Evolutionary conservation across 1,139 yeast genomes (phyloP).

Genomic region (Yamadazyma songkhlaensis): DNA sequence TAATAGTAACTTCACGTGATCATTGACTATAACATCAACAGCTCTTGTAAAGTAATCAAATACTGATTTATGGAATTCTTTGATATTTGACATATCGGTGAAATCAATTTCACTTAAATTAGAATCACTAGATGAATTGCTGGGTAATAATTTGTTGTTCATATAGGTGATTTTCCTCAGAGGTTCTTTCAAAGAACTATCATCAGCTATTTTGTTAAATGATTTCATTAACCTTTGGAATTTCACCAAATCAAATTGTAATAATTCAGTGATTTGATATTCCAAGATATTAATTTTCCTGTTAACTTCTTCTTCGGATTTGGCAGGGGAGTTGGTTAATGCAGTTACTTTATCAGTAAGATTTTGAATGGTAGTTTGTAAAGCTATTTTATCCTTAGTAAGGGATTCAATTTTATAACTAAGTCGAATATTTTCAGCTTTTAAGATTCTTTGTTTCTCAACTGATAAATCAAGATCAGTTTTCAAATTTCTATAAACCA

Average conservation of each 20-base stretch:
- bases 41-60: slow-evolving; percentile 61
- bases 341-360: slow-evolving; percentile 30
- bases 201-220: slow-evolving; percentile 57
- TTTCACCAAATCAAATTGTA: slow-evolving; percentile 35
- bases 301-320: slow-evolving; percentile 11
- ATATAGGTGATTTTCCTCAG: slow-evolving; percentile 47
- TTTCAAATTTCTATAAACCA: slow-evolving; percentile 25
- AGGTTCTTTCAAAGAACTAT: slow-evolving; percentile 56
- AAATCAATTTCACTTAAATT: slow-evolving; percentile 11
- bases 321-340: slow-evolving; percentile 17
- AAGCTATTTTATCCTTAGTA: slow-evolving; percentile 32
- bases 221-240: slow-evolving; percentile 44
- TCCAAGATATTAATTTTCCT: slow-evolving; percentile 25
- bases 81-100: slow-evolving; percentile 29
- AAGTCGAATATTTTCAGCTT: slow-evolving; percentile 49
- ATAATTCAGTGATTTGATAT: slow-evolving; percentile 36
- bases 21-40: slow-evolving; percentile 53
- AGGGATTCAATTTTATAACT: slow-evolving; percentile 40
- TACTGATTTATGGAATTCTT: slow-evolving; percentile 51
- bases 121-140: slow-evolving; percentile 9
- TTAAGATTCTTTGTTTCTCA: slow-evolving; percentile 46
- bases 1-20: slow-evolving; percentile 48
- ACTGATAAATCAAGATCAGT: slow-evolving; percentile 42
- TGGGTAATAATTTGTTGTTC: slow-evolving; percentile 15
- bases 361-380: slow-evolving; percentile 30